Conservation (phyloP, 169 alveolate genomes). For the Theileria orientalis region DNA sequence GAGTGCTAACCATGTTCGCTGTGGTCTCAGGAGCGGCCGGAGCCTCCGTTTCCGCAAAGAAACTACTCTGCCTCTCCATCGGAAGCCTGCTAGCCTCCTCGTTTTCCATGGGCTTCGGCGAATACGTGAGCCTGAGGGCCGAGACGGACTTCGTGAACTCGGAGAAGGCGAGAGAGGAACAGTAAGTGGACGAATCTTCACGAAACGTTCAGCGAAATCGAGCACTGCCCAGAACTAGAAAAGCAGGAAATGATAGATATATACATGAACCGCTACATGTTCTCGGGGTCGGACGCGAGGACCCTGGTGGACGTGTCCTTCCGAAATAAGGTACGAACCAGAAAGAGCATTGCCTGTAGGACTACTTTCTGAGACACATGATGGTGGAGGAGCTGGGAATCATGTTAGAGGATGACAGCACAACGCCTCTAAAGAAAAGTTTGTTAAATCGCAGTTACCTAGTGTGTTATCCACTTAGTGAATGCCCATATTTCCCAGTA, state of each 20-base stretch:
- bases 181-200: conserved; percentile 62
- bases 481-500: not conserved
- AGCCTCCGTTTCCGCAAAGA: conserved; percentile 83
- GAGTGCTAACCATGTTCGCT: conserved; percentile 87
- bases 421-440: conserved; percentile 73
- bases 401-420: conserved; percentile 70
- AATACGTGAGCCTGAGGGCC: conserved; percentile 81
- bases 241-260: conserved; percentile 84
- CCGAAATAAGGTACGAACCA: conserved; percentile 65
- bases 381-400: conserved; percentile 90
- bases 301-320: conserved; percentile 83
- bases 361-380: conserved; percentile 87
- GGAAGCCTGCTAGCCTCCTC: conserved; percentile 89
- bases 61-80: conserved; percentile 80
- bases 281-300: conserved; percentile 82
- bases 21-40: conserved; percentile 89
- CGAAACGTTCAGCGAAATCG: conserved; percentile 80
- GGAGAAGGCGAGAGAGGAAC: conserved; percentile 79
- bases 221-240: conserved; percentile 86
- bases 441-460: conserved; percentile 13
- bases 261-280: conserved; percentile 81
- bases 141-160: conserved; percentile 78
- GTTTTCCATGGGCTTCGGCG: conserved; percentile 89
- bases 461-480: not conserved
- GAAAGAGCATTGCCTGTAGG: not conserved